These are phyloP conservation scores for Yamagishiella unicocca DNA, from an alignment of 139 green algal genomes.

Conservation along the genomic window DNA sequence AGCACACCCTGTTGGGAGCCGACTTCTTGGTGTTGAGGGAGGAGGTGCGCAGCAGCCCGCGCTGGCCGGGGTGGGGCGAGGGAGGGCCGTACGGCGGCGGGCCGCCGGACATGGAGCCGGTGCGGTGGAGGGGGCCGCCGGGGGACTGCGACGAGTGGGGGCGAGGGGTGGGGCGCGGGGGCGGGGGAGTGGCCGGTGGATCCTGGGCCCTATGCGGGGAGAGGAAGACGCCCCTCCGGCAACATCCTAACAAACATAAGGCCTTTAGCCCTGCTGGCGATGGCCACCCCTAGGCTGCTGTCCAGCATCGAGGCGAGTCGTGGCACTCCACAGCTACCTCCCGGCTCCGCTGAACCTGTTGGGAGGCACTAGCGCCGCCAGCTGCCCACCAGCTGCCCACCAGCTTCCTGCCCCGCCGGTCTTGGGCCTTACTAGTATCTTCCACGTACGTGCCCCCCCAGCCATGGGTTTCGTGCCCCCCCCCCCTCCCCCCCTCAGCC, in stretches of 20 bases:
- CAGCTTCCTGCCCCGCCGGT: no score
- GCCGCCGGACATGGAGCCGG: not conserved
- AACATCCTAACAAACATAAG: not conserved
- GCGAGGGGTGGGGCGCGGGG: not conserved
- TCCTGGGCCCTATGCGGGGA: no score
- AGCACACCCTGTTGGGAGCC: constrained; percentile 84
- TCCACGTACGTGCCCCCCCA: no score
- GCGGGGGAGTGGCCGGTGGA: not conserved
- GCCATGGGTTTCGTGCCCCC: no score
- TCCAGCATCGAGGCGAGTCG: no score
- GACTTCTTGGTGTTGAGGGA: constrained; percentile 75
- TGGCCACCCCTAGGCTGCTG: no score
- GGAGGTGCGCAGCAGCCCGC: constrained; percentile 61
- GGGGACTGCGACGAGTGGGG: not conserved
- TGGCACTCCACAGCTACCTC: no score
- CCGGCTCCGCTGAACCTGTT: no score
- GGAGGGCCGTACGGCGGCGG: not conserved
- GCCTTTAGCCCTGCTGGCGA: not conserved
- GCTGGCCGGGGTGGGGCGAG: constrained; percentile 14
- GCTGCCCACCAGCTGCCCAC: no score
- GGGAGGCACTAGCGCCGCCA: no score
- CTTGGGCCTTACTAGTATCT: no score
- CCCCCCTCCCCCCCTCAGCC: not conserved
- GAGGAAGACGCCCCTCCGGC: no score
- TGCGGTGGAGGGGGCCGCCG: not conserved